phyloP scores from a whole-genome alignment of 257 asterid species.

The Haberlea rhodopensis region DNA sequence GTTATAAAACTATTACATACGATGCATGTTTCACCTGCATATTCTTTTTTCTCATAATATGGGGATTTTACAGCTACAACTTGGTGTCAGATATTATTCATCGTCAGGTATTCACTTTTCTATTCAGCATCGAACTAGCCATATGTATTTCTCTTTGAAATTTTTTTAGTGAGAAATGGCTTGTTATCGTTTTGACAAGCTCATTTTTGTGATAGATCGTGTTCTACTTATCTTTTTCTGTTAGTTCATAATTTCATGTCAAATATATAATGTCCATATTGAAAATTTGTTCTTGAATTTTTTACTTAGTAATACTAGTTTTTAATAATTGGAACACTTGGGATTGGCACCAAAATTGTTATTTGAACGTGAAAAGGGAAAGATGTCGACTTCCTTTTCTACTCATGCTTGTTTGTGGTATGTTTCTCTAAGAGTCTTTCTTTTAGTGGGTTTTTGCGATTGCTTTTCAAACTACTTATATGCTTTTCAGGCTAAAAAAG shows the following conservation, averaged over 20 bases:
- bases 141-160: neutral
- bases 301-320: neutral
- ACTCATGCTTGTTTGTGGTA: constrained; percentile 5
- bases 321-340: neutral
- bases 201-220: neutral
- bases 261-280: neutral
- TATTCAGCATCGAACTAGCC: constrained; percentile 17
- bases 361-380: constrained; percentile 11
- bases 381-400: constrained; percentile 1
- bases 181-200: constrained; percentile 1
- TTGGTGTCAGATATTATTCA: constrained; percentile 61
- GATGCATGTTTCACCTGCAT: constrained; percentile 14
- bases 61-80: constrained; percentile 54
- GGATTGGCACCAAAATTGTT: neutral
- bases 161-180: neutral
- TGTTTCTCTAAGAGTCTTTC: constrained; percentile 8
- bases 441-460: no score
- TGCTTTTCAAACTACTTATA: no score
- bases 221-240: neutral
- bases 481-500: no score
- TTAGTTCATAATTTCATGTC: constrained; percentile 6
- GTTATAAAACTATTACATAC: constrained; percentile 24
- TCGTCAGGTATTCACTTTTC: constrained; percentile 58
- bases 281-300: neutral
- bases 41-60: constrained; percentile 32